A percentile compares a stretch with the other conserved stretches of the same genome.
Evolutionary conservation across 2,329 filamentous ascomycete species (phyloP).

Genomic region (Fusarium euwallaceae): DNA sequence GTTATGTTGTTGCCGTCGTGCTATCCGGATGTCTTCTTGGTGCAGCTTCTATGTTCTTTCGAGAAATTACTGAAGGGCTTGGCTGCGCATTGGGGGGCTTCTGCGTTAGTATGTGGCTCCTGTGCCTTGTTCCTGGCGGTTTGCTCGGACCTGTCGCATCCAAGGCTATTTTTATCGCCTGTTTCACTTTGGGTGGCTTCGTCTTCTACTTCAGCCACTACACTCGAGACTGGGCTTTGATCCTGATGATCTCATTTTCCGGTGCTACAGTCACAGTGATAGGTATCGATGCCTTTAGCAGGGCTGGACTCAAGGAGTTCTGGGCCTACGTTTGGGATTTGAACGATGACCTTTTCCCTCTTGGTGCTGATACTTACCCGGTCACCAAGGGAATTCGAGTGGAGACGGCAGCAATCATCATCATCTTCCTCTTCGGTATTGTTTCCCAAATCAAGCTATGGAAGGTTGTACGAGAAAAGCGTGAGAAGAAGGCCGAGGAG

Average conservation of each 20-base stretch:
- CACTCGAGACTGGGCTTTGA: conserved; percentile 83
- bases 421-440: conserved; percentile 81
- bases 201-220: conserved; percentile 83
- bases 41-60: conserved; percentile 80
- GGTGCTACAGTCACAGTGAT: conserved; percentile 84
- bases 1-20: conserved; percentile 83
- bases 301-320: conserved; percentile 94
- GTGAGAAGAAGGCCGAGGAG: conserved; percentile 65
- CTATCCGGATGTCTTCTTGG: conserved; percentile 82
- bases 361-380: conserved; percentile 82
- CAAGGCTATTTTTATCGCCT: conserved; percentile 81
- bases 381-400: conserved; percentile 88
- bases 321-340: conserved; percentile 93
- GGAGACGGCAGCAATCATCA: conserved; percentile 82
- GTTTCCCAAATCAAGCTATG: conserved; percentile 89
- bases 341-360: conserved; percentile 84
- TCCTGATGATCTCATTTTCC: conserved; percentile 81
- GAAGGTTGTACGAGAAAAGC: conserved; percentile 79
- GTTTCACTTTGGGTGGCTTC: conserved; percentile 76
- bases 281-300: conserved; percentile 91
- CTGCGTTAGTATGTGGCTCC: conserved; percentile 89
- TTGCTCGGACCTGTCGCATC: conserved; percentile 72
- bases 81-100: conserved; percentile 91
- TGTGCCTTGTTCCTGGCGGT: conserved; percentile 82
- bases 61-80: conserved; percentile 84